Evolutionary conservation across 2,329 filamentous ascomycete species (phyloP).

Genomic region (Arthroderma sp.): DNA sequence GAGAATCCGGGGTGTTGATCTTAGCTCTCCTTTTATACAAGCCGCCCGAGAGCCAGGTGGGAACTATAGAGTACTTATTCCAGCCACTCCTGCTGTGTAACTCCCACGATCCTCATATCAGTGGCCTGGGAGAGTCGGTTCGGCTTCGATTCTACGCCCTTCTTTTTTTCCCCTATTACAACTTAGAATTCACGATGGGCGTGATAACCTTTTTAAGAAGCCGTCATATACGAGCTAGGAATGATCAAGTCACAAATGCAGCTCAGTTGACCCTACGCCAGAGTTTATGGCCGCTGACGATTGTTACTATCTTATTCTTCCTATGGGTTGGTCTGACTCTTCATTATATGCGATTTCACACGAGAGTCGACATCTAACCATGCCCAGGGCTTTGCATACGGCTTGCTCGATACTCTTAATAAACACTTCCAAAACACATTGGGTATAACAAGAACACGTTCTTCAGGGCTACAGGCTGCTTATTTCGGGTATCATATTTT

Average conservation of each 20-base stretch:
- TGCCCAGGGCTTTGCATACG: slow-evolving; percentile 36
- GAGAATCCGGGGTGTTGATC: neutral
- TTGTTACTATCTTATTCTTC: slow-evolving; percentile 41
- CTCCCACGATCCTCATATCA: neutral
- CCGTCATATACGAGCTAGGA: slow-evolving; percentile 25
- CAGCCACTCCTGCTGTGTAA: neutral
- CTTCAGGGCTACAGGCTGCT: slow-evolving; percentile 50
- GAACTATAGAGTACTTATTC: neutral
- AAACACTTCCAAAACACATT: slow-evolving; percentile 49
- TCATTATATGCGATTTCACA: neutral
- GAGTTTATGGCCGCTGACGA: slow-evolving; percentile 33
- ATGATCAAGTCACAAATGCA: slow-evolving; percentile 29
- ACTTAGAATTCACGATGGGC: slow-evolving; percentile 17
- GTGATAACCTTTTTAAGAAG: slow-evolving; percentile 21
- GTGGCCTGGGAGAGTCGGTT: neutral
- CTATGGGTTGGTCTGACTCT: slow-evolving; percentile 37
- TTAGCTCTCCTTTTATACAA: neutral
- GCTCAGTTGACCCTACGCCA: slow-evolving; percentile 34
- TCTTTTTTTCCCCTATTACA: neutral
- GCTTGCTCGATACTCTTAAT: slow-evolving; percentile 40
- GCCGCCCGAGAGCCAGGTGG: neutral
- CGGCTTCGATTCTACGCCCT: neutral
- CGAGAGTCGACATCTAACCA: neutral
- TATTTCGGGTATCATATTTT: slow-evolving; percentile 46
- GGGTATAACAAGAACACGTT: slow-evolving; percentile 44